Base-by-base conservation (phyloP, 2,329 filamentous ascomycete genomes). In the Nannizzia gypsea region DNA sequence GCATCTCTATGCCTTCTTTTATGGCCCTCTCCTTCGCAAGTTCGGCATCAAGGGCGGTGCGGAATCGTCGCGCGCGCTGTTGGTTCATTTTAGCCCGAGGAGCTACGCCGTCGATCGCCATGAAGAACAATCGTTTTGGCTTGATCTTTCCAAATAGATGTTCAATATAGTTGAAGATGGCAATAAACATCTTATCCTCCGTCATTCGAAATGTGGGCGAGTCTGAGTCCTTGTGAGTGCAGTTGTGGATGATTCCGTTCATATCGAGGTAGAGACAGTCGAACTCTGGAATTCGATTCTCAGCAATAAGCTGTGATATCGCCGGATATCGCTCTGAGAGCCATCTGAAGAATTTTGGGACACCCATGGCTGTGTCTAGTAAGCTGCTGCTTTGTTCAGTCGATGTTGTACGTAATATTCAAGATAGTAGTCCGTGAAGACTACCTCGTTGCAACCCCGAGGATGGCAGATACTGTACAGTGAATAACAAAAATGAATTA, bases 221-320 rank as follows among this genome's bases (percentile, higher is more conserved):
- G 70, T 95, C 91, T 24, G 89, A 87, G 76, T 99, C 92, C 70
- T 93, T 96, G 77, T 99, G 93, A 60, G 93, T 99, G 74, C 93
- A 99, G 74, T 99, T 99, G 76, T 99, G 92, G 69, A 99, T 99
- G 73, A 99, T 99, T 66, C 93, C 93, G 76, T 99, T 99, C 93
- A 99, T 99, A 70, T 78, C 76, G 48, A 77, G 70, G 66, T 99
- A 99, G 63, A 99, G 84, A 75, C 89, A 93, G 76, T 99, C 93
- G 76, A 99, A 99, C 76, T 99, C 95, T 65, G 93, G 93, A 74
- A 99, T 99, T 68, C 93, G 88, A 75, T 96, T 99, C 79, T 99
- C 93, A 59, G 92, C 90, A 71, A 99, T 99, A 69, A 99, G 81
- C 80, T 97, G 92, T 58, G 93, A 99, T 74, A 99, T 99, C 63